phyloP scores from a whole-genome alignment of 192 early-diverging fungal species.

The Coemansia sp. region DNA sequence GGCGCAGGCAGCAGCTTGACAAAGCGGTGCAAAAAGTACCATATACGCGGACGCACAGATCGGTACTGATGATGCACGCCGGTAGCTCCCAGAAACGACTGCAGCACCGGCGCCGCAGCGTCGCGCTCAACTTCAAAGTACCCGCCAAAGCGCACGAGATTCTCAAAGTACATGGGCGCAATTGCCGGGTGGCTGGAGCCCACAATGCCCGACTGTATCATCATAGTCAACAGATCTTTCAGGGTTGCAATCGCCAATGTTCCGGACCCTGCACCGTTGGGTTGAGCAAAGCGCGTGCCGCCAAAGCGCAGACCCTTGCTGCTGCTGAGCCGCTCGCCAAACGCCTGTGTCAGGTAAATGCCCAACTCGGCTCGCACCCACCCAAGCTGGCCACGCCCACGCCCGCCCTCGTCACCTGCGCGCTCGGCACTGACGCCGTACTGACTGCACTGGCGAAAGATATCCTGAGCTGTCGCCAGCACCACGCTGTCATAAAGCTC shows the following conservation, averaged over 20 bases:
- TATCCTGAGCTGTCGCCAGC: conserved; percentile 33
- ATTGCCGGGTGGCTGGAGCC: conserved; percentile 36
- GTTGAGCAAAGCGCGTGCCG: conserved; percentile 22
- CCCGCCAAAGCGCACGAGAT: conserved; percentile 46
- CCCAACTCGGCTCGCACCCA: conserved; percentile 55
- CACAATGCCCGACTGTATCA: conserved; percentile 50
- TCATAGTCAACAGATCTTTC: conserved; percentile 43
- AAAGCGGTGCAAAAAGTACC: conserved; percentile 88
- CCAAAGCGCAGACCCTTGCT: conserved; percentile 47
- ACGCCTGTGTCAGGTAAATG: conserved; percentile 48
- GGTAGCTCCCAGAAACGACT: conserved; percentile 41
- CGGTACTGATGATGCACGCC: conserved; percentile 75
- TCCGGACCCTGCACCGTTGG: conserved; percentile 18
- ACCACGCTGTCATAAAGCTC: conserved; percentile 43
- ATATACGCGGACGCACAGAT: conserved; percentile 72
- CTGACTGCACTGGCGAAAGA: conserved; percentile 53
- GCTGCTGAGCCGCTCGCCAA: conserved; percentile 51
- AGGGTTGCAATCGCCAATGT: conserved; percentile 28
- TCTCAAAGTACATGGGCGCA: conserved; percentile 47
- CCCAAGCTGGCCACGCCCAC: conserved; percentile 41
- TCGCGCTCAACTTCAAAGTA: conserved; percentile 50
- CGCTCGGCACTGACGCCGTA: conserved; percentile 48
- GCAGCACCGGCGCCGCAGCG: conserved; percentile 32
- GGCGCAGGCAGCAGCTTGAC: conserved; percentile 62
- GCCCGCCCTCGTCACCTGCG: conserved; percentile 28